Evolutionary conservation across 2,329 filamentous ascomycete species (phyloP), one percentile per base, ranked within the genome.

Genomic region (Polytolypa hystricis): DNA sequence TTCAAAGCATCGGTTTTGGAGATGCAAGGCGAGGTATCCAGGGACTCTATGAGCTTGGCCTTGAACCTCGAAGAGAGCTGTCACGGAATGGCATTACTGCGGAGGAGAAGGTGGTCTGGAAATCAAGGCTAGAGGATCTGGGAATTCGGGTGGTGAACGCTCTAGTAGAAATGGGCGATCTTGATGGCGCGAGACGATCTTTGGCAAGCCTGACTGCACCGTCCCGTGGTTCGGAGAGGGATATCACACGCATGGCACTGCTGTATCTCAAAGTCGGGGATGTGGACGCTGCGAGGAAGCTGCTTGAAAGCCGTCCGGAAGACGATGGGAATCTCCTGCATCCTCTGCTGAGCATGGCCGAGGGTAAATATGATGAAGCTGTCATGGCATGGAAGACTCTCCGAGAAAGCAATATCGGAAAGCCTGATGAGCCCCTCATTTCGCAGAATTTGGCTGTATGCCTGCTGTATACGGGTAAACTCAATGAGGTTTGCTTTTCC

Each of bases 1-100:
- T 96, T 14, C 84, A 93, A 47, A 84, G 84, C 0, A 73, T 94
- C 30, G 85, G 84, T 1, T 93, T 91, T 45, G 80, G 80, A 3
- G 91, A 98, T 58, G 75, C 79, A 33, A 72, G 89, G 4, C 73
- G 87, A 42, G 82, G 84, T 3, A 79, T 98, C 39, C 89, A 91
- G 70, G 83, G 82, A 30, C 84, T 93, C 55, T 93, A 94, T 54
- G 86, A 94, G 44, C 70, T 96, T 2, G 86, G 80, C 0, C 64
- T 82, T 6, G 85, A 93, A 57, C 84, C 84, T 2, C 70, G 86
- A 12, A 64, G 66, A 2, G 70, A 72, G 39, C 65, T 84, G 4
- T 60, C 64, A 12, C 66, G 62, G 20, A 69, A 74, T 0, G 61
- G 55, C 9, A 54, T 58, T 26, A 69, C 72, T 7, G 66, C 71